Evolutionary conservation across 163 green algal genomes (phyloP), one percentile per base, ranked within the genome.

Genomic region (Scenedesmus sp.): DNA sequence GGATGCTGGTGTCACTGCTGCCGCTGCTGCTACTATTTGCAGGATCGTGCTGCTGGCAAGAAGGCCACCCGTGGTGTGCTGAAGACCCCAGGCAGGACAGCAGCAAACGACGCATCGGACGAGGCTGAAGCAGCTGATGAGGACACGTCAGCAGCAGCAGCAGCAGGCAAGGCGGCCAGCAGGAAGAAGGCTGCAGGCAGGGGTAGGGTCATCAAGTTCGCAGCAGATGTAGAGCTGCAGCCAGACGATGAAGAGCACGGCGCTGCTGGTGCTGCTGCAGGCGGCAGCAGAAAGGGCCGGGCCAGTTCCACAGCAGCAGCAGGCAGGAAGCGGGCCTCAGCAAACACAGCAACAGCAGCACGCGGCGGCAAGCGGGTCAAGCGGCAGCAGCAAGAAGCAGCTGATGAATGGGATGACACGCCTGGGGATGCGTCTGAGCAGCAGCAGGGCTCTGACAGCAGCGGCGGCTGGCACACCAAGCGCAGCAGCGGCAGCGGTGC

Each of bases 31-130:
- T 78, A 37, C 35, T 88, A 56, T 35, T 35, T 86, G 44, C 81
- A 90, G 85, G 85, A 90, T 1, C 85, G 85, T 72, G 70, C 85
- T 43, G 85, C 85, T n/a, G 85, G 85, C 72, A 90, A 85, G 68
- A 84, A 85, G 33, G 30, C 46, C 61, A 83, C 85, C 16, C 42
- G 85, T 43, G 85, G 85, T 26, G 85, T 90, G 43, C 85, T 90
- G 24, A 90, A 90, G 85, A 84, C 85, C 5, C 70, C 85, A 42
- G 59, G 56, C 37, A 81, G 37, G n/a, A 35, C 51, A 80, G 59
- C 56, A 80, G 59, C 6, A 40, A 40, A 15, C 53, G 40, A 59
- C 1, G 37, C 56, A 33, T 44, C 43, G 33, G 59, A 59, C 30
- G 26, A 46, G 0, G 40, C 49, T 65, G 59, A 88, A 33, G 83